A percentile compares a stretch with the other conserved stretches of the same genome.
Conservation (phyloP, 805 yeast genomes). For the Nakazawaea wyomingensis region DNA sequence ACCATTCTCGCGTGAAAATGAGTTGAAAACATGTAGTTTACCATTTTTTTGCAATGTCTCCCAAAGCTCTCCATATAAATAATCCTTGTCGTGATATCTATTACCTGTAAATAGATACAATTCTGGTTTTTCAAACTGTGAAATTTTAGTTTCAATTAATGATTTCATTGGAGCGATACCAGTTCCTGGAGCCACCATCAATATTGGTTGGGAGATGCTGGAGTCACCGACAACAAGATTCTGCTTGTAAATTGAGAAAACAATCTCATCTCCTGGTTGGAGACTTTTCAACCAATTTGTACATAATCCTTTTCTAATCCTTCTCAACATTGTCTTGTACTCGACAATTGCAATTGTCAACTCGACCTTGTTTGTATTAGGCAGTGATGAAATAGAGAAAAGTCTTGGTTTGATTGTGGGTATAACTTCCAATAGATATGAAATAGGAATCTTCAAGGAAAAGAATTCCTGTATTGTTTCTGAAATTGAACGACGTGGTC, state of each 20-base stretch:
- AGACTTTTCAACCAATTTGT: constrained; percentile 66
- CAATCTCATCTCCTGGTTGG: constrained; percentile 40
- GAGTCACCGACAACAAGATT: constrained; percentile 29
- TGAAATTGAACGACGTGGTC: constrained; percentile 83
- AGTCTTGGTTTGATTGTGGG: constrained; percentile 78
- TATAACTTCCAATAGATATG: constrained; percentile 68
- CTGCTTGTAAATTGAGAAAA: constrained; percentile 47
- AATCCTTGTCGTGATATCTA: constrained; percentile 62
- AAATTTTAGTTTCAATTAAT: constrained; percentile 40
- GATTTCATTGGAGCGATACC: constrained; percentile 93
- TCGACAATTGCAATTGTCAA: constrained; percentile 80
- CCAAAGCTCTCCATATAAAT: constrained; percentile 57
- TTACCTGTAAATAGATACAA: constrained; percentile 71
- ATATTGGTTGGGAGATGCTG: constrained; percentile 37
- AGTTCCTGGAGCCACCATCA: constrained; percentile 90
- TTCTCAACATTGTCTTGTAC: constrained; percentile 74
- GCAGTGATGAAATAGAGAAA: constrained; percentile 76
- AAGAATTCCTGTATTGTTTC: constrained; percentile 83
- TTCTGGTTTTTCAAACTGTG: constrained; percentile 21
- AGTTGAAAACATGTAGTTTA: constrained; percentile 30
- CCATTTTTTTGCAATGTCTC: constrained; percentile 26
- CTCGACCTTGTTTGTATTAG: constrained; percentile 42
- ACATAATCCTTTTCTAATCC: constrained; percentile 76
- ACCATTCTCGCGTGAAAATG: constrained; percentile 47
- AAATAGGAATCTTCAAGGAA: constrained; percentile 69